phyloP scores from a whole-genome alignment of 345 rosid species.

The Streptanthus diversifolius region DNA sequence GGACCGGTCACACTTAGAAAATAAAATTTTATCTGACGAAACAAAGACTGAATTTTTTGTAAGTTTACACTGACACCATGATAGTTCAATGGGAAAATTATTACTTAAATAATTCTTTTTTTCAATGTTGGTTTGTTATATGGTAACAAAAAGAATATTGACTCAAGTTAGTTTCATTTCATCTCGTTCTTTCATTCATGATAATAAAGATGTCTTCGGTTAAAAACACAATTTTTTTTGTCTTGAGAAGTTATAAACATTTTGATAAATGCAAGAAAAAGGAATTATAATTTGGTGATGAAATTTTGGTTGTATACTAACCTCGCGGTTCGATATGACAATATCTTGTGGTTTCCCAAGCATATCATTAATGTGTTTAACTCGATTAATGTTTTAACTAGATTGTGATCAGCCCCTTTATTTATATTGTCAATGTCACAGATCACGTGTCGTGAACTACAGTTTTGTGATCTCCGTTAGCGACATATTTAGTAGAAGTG shows the following conservation, averaged over 20 bases:
- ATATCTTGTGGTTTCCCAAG: background rate
- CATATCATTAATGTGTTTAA: too few species aligned
- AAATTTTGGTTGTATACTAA: background rate
- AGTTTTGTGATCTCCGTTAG: background rate
- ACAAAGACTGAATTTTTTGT: background rate
- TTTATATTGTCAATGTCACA: background rate
- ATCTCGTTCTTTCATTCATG: background rate
- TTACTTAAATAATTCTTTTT: background rate
- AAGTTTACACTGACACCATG: conserved; percentile 12
- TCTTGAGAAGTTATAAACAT: background rate
- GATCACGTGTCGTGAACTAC: background rate
- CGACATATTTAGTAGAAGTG: background rate
- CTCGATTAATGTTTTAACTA: background rate
- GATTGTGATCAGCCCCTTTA: background rate
- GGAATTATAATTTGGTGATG: background rate
- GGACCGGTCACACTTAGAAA: background rate
- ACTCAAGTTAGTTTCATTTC: background rate
- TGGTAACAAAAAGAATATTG: background rate
- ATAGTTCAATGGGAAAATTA: background rate
- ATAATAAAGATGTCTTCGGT: background rate
- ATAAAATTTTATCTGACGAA: background rate
- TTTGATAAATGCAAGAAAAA: background rate
- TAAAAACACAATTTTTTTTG: background rate
- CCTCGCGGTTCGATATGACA: background rate
- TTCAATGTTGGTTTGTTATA: background rate